Evolutionary conservation across 2,329 filamentous ascomycete genomes (phyloP), one percentile per base, ranked within the genome.

Genomic region (Phoma sp.): DNA sequence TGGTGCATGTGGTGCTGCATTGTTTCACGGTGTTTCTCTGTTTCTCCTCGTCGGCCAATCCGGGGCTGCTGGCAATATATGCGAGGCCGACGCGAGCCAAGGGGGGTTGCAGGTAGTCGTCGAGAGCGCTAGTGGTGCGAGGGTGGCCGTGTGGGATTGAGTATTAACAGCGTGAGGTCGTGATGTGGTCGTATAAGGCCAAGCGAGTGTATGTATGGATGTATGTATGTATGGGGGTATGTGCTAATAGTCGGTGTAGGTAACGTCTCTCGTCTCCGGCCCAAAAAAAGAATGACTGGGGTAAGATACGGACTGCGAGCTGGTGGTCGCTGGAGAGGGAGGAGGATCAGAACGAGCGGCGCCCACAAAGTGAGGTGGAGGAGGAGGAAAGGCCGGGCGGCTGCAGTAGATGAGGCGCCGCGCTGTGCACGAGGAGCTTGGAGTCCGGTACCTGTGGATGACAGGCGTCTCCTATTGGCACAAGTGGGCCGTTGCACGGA

Each of bases 231-330:
- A 29, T 48, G 40, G 38, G 39, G 59, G 40, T 39, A 31, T 43
- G 36, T 21, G 54, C 56, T 36, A 48, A 55, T 55, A 54, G 37
- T 54, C 51, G 49, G 48, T 31, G 36, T 56, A 61, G 55, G 57
- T 64, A 62, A 62, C 58, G 52, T 40, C 43, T 56, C 47, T 39
- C 29, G 32, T 46, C 47, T 64, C 64, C 55, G 38, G 62, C 63
- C 65, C 61, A 66, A 72, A 75, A 41, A 57, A 75, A 70, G 73
- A 75, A 69, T 73, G 73, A 75, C 73, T 74, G 69, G 67, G 72
- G 73, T 75, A 72, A 71, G 71, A 68, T 65, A 46, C 44, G 65
- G 66, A 69, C 60, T 48, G 55, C 59, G 62, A 59, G 63, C 54
- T 58, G 47, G 43, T 57, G 50, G 19, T 46, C 52, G 41, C 46